Conservation (phyloP, 495 filamentous ascomycete genomes). For the Neurospora intermedia region DNA sequence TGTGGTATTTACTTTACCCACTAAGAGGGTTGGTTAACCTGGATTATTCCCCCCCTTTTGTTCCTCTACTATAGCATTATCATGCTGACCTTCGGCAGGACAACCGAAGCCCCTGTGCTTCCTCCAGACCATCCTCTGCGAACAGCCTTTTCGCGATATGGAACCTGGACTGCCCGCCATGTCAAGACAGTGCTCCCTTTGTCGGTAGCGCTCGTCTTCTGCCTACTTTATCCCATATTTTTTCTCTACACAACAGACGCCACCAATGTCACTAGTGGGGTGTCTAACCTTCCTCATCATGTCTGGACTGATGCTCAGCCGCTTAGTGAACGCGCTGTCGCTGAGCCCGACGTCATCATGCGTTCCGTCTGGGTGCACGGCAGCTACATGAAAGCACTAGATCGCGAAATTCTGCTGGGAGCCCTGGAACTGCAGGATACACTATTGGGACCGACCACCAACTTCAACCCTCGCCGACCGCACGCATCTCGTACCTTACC, state of each 20-base stretch:
- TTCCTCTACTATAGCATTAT: not conserved
- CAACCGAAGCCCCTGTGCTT: slow-evolving; percentile 52
- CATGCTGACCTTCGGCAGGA: slow-evolving; percentile 28
- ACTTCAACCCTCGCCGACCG: slow-evolving; percentile 37
- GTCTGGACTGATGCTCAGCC: slow-evolving; percentile 66
- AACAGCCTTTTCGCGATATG: slow-evolving; percentile 49
- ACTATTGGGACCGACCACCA: slow-evolving; percentile 41
- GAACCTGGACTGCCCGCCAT: slow-evolving; percentile 52
- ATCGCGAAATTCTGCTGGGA: slow-evolving; percentile 46
- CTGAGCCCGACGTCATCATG: slow-evolving; percentile 44
- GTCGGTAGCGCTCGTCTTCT: slow-evolving; percentile 49
- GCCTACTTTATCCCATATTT: slow-evolving; percentile 55
- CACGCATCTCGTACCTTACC: slow-evolving; percentile 1
- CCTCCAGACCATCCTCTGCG: slow-evolving; percentile 49
- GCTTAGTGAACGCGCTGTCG: slow-evolving; percentile 26
- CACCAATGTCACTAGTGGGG: slow-evolving; percentile 45
- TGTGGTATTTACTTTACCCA: slow-evolving; percentile 56
- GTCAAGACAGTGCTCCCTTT: slow-evolving; percentile 54
- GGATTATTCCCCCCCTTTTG: slow-evolving; percentile 3
- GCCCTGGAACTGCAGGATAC: slow-evolving; percentile 54
- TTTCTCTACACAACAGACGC: slow-evolving; percentile 56
- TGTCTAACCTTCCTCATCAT: slow-evolving; percentile 56
- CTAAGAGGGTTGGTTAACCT: slow-evolving; percentile 44
- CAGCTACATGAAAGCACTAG: slow-evolving; percentile 60
- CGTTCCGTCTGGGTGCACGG: slow-evolving; percentile 48